Conservation (phyloP, 345 rosid genomes). For the Populus pruinosa region DNA sequence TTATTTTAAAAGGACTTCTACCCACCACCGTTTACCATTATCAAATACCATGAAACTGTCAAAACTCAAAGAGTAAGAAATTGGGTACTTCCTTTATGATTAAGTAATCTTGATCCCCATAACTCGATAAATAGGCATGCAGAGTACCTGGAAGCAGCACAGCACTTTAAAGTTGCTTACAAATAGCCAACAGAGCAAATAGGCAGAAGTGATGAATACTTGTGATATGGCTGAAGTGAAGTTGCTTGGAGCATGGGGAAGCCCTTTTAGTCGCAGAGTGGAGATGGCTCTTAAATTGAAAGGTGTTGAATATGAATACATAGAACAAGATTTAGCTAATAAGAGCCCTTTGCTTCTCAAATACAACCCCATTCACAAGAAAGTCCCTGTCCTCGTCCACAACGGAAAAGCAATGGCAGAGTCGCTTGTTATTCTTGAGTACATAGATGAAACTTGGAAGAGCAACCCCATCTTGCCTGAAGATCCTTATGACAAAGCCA, state of each 20-base stretch:
- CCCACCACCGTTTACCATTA: too few species aligned
- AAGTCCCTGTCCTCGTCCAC: slow-evolving; percentile 37
- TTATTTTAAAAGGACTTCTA: too few species aligned
- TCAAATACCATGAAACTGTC: too few species aligned
- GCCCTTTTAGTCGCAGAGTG: slow-evolving; percentile 22
- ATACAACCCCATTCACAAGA: slow-evolving; percentile 34
- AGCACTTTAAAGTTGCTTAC: too few species aligned
- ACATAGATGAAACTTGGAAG: slow-evolving; percentile 39
- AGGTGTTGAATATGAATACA: slow-evolving; percentile 29
- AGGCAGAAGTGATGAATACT: too few species aligned
- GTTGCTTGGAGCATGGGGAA: slow-evolving; percentile 24
- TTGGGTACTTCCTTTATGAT: too few species aligned
- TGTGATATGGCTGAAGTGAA: slow-evolving; percentile 21
- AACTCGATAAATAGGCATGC: too few species aligned
- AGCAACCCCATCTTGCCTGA: slow-evolving; percentile 21
- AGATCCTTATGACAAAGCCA: slow-evolving; percentile 26
- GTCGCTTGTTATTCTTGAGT: slow-evolving; percentile 28
- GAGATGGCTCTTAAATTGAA: slow-evolving; percentile 33
- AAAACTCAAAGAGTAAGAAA: too few species aligned
- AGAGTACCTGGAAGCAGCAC: too few species aligned
- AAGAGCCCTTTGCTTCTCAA: slow-evolving; percentile 31
- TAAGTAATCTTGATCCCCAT: too few species aligned
- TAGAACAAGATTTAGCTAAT: slow-evolving; percentile 25
- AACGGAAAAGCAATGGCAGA: slow-evolving; percentile 22
- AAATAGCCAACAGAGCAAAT: too few species aligned